These are phyloP conservation scores for Posidonia oceanica DNA, from an alignment of 116 monocot genomes.

Conservation along the genomic window DNA sequence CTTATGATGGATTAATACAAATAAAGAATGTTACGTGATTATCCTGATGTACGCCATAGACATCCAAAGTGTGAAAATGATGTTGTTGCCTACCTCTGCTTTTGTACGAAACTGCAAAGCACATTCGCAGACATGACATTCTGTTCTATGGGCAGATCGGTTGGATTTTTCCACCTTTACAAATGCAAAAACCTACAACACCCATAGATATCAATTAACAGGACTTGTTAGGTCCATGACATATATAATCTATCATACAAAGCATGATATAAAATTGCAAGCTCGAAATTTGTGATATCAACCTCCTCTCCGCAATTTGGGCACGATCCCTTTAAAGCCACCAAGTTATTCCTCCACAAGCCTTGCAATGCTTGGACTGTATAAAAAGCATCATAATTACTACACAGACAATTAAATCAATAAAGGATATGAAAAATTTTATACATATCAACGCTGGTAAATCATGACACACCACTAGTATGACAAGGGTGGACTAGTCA, in stretches of 20 bases:
- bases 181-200: slow-evolving; percentile 87
- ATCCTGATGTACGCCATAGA: background rate
- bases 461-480: too few relatives aligned
- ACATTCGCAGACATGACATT: slow-evolving; percentile 84
- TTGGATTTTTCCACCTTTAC: slow-evolving; percentile 45
- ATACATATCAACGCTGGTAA: too few relatives aligned
- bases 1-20: too few relatives aligned
- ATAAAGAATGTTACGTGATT: background rate
- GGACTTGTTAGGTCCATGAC: background rate
- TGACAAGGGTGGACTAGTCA: too few relatives aligned
- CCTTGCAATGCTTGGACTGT: slow-evolving; percentile 64
- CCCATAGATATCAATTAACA: background rate
- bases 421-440: too few relatives aligned
- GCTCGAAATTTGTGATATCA: background rate
- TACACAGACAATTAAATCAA: too few relatives aligned
- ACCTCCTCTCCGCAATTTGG: slow-evolving; percentile 99
- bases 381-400: slow-evolving; percentile 5
- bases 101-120: slow-evolving; percentile 61
- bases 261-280: too few relatives aligned
- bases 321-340: slow-evolving; percentile 87
- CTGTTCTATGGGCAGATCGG: slow-evolving; percentile 35
- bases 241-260: background rate
- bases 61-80: too few relatives aligned
- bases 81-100: slow-evolving; percentile 36
- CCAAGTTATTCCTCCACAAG: slow-evolving; percentile 69